Conservation (phyloP, 352 stramenopile genomes). For the Phytophthora cajani region DNA sequence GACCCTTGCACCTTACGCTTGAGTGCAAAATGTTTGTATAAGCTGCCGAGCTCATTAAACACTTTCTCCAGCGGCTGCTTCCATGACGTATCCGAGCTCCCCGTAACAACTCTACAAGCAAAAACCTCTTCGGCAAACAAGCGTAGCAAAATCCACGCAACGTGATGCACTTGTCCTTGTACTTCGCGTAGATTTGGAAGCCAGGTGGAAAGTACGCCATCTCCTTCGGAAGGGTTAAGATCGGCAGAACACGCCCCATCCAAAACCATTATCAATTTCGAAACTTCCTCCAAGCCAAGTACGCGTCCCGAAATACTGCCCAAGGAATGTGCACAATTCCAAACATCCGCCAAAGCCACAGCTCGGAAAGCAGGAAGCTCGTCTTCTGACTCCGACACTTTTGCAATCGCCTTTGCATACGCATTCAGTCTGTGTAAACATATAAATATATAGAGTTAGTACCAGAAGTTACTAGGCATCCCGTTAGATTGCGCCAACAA, state of each 20-base stretch:
- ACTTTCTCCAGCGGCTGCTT: conserved; percentile 15
- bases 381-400: conserved; percentile 7
- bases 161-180: conserved; percentile 29
- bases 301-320: conserved; percentile 21
- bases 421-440: conserved; percentile 20
- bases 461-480: background rate
- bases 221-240: background rate
- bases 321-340: conserved; percentile 37
- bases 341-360: conserved; percentile 38
- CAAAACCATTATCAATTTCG: conserved; percentile 27
- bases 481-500: background rate
- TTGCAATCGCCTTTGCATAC: conserved; percentile 24
- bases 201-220: background rate
- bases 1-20: conserved; percentile 9
- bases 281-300: conserved; percentile 17
- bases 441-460: conserved; percentile 9
- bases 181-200: conserved; percentile 7
- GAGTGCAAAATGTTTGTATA: conserved; percentile 33
- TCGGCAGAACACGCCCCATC: background rate
- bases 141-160: conserved; percentile 34
- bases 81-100: conserved; percentile 3
- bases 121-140: conserved; percentile 35
- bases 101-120: background rate
- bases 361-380: conserved; percentile 16
- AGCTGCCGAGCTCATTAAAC: conserved; percentile 20